Evolutionary conservation across 768 basidiomycete species (phyloP).

Genomic region (Leccinellum rugosiceps): DNA sequence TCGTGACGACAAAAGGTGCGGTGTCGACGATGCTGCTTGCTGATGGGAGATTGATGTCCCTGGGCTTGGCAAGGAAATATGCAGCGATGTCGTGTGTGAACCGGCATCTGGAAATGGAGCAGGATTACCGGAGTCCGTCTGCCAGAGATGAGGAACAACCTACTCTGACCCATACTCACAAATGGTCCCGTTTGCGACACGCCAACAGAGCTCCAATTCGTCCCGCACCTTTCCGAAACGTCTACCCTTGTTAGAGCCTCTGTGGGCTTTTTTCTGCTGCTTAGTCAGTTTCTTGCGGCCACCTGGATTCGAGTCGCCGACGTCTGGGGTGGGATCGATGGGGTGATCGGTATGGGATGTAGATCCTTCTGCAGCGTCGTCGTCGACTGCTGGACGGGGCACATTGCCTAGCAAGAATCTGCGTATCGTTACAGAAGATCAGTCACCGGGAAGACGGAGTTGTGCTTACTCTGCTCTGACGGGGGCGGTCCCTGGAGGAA

Average conservation of each 20-base stretch:
- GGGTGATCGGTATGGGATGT: constrained; percentile 33
- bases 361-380: constrained; percentile 64
- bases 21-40: constrained; percentile 39
- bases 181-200: constrained; percentile 60
- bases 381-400: constrained; percentile 38
- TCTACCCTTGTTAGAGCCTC: constrained; percentile 82
- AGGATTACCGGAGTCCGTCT: neutral
- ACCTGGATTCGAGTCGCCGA: constrained; percentile 21
- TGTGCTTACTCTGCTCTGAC: constrained; percentile 49
- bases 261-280: constrained; percentile 68
- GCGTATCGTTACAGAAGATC: neutral
- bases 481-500: constrained; percentile 46
- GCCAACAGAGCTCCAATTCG: constrained; percentile 81
- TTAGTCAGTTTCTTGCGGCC: constrained; percentile 46
- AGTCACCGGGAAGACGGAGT: neutral
- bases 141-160: constrained; percentile 13
- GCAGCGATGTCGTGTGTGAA: constrained; percentile 72
- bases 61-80: constrained; percentile 75
- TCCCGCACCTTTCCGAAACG: constrained; percentile 76
- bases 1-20: constrained; percentile 48
- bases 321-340: constrained; percentile 32
- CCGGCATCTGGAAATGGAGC: constrained; percentile 52
- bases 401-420: constrained; percentile 41
- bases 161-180: constrained; percentile 74
- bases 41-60: constrained; percentile 63